Base-by-base conservation (phyloP, 2,329 filamentous ascomycete genomes). In the Drechslera avenae region DNA sequence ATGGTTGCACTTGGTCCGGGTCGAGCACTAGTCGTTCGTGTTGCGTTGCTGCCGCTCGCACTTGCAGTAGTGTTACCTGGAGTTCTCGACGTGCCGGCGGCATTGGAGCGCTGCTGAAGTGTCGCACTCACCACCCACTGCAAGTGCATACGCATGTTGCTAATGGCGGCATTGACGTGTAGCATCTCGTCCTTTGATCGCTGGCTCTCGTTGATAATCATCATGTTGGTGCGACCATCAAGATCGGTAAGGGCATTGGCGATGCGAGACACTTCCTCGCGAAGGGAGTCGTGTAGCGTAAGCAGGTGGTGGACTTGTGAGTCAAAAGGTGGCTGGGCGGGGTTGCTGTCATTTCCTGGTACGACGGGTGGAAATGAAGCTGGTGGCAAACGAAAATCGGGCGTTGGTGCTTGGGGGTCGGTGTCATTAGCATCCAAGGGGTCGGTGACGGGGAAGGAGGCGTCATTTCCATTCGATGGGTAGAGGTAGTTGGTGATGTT, bases 131-230 rank as follows among this genome's bases (percentile, higher is more conserved):
- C 81, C 10, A 86, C 76, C 84, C 84, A 86, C 44, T 85, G 83
- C 17, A 86, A 75, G 60, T 86, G 84, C 74, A 85, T 79, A 46
- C 81, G 78, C 54, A 86, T 78, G 13, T 77, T 80, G 57, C 79
- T 82, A 36, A 86, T 77, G 32, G 82, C 83, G 3, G 83, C 83
- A 52, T 82, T 84, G 6, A 82, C 80, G 61, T 85, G 83, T 9
- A 83, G 77, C 73, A 86, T 80, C 52, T 86, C 83, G 58, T 86
- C 84, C 52, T 84, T 83, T 41, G 81, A 77, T 3, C 83, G 81
- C 26, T 86, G 75, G 39, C 79, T 83, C 65, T 86, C 84, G 59
- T 85, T 86, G 73, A 86, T 79, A 33, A 84, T 79, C 51, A 83
- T 80, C 82, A 86, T 84, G 67, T 77, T 84, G 31, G 82, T 80